Base-by-base conservation (phyloP, 129 eudicot genomes). In the Flaveria linearis region DNA sequence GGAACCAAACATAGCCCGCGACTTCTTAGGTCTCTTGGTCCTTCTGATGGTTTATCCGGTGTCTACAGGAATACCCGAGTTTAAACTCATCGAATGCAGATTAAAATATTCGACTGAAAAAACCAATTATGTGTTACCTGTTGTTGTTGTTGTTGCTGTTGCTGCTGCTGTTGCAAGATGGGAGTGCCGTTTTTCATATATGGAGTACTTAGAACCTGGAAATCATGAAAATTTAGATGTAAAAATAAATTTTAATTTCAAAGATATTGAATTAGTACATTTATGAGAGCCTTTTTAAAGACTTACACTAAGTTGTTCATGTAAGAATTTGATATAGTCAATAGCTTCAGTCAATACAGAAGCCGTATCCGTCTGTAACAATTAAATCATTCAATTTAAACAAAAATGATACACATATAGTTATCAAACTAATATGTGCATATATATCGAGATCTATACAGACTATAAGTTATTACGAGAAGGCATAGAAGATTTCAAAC, bases 281-380 rank as follows among this genome's bases (percentile, higher is more conserved):
- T 26, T 26, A 14, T 39, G 36, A 30, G 53, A 10, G 50, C 5
- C 26, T 17, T 18, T 22, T 26, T 17, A 45, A 47, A 50, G 49
- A 87, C 97, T 88, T 89, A 94, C 98, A 87, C 81, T 83, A 68
- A 94, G 86, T 94, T 89, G 98, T 76, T 94, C 93, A 81, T 94
- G 98, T 79, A 94, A 89, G 81, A 91, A 91, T 84, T 86, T 91
- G 30, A 94, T 91, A 83, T 91, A 94, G 42, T 84, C 93, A 64
- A 91, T 87, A 39, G 98, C 97, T 83, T 94, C 98, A 10, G 97
- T 85, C 17, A 94, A 94, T 77, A 94, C 98, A 50, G 98, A 94
- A 51, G 98, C 98, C 4, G 98, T 94, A 87, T 94, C 98, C 7
- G 98, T 94, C 98, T 94, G 93, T 47, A 74, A 84, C 43, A 70